Conservation (phyloP, 2,329 filamentous ascomycete species). For the Coleophoma crateriformis region DNA sequence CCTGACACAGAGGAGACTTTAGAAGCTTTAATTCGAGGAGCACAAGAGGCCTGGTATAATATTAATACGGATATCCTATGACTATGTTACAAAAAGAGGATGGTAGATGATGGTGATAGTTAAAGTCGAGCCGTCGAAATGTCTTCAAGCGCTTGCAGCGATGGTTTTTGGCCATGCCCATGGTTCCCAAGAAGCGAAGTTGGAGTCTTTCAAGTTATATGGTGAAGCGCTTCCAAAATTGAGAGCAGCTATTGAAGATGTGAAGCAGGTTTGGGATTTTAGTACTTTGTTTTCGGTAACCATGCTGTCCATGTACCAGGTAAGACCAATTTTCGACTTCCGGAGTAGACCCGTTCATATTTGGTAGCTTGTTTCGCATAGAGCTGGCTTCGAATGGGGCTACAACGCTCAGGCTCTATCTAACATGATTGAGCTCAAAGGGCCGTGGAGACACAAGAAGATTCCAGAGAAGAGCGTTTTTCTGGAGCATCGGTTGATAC, state of each 20-base stretch:
- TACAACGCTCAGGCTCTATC: constrained; percentile 1
- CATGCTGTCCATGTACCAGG: constrained; percentile 7
- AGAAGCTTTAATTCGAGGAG: no score
- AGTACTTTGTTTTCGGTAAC: not conserved
- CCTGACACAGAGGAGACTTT: no score
- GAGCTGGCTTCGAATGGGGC: constrained; percentile 1
- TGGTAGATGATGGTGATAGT: not conserved
- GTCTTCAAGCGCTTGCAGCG: constrained; percentile 3
- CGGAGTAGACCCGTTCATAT: no score
- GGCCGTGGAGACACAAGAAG: not conserved
- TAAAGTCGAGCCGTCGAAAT: not conserved
- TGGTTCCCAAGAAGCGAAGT: not conserved
- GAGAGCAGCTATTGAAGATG: not conserved
- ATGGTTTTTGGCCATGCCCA: constrained; percentile 3
- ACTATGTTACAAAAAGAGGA: not conserved
- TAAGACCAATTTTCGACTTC: not conserved
- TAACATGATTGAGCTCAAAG: constrained; percentile 2
- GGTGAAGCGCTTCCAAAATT: not conserved
- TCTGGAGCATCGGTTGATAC: constrained; percentile 5
- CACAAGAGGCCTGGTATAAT: no score
- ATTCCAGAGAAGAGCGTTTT: constrained; percentile 4
- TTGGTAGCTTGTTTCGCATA: not conserved
- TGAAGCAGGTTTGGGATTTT: not conserved
- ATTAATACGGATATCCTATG: no score
- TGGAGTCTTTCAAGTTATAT: not conserved